Conservation (phyloP, 208 protist genomes). For the Ichthyophonus hoferi region DNA sequence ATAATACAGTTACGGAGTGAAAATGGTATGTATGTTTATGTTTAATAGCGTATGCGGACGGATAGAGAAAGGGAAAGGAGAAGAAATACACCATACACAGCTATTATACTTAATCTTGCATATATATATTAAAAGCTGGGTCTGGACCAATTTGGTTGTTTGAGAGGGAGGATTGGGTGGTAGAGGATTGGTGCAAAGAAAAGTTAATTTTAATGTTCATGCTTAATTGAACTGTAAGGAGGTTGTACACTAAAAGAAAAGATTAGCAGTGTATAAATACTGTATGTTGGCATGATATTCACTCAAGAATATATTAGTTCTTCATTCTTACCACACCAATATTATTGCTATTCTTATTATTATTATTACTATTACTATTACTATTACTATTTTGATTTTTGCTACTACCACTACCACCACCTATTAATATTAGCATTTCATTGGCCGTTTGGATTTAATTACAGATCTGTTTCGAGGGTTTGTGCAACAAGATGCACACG, state of each 20-base stretch:
- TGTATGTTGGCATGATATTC: background rate
- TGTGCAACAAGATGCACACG: constrained; percentile 66
- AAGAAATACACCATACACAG: too few species aligned
- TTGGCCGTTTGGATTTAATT: background rate
- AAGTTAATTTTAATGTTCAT: too few species aligned
- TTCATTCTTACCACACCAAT: too few species aligned
- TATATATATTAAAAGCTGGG: background rate
- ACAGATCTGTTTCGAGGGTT: constrained; percentile 44
- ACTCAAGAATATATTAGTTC: background rate
- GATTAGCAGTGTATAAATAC: too few species aligned
- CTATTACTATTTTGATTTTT: too few species aligned
- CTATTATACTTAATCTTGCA: too few species aligned
- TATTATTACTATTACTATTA: too few species aligned
- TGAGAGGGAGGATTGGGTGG: background rate
- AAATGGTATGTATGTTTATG: background rate
- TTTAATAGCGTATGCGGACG: background rate
- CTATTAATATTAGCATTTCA: background rate
- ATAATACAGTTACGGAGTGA: background rate
- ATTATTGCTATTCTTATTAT: too few species aligned
- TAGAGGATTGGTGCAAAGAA: background rate
- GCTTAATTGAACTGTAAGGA: too few species aligned
- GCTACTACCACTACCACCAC: too few species aligned
- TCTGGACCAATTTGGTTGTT: background rate
- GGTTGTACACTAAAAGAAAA: too few species aligned
- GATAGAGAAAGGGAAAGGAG: background rate